phyloP scores from a whole-genome alignment of 2,329 filamentous ascomycete species.

The Nectriaceae sp. region DNA sequence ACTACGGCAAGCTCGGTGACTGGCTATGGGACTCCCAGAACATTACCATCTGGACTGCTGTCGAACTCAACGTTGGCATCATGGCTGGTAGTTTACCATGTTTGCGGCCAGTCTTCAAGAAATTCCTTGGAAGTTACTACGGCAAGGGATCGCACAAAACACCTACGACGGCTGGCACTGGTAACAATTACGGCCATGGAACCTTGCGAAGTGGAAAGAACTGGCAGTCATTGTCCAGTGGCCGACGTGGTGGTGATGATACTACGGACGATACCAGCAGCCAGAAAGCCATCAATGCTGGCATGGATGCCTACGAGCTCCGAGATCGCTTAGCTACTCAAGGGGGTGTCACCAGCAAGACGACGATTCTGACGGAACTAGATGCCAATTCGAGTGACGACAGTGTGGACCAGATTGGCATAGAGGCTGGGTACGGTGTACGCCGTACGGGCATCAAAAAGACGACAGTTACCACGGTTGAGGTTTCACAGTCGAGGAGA shows the following conservation, averaged over 20 bases:
- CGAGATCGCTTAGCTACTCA: slow-evolving; percentile 18
- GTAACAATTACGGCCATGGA: slow-evolving; percentile 21
- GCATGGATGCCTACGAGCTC: slow-evolving; percentile 28
- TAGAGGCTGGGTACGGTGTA: slow-evolving; percentile 2
- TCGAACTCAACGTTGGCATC: slow-evolving; percentile 40
- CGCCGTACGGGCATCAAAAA: slow-evolving; percentile 26
- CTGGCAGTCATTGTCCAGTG: slow-evolving; percentile 25
- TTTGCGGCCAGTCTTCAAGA: slow-evolving; percentile 36
- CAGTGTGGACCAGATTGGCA: slow-evolving; percentile 13
- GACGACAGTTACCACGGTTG: slow-evolving; percentile 30
- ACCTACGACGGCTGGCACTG: slow-evolving; percentile 22
- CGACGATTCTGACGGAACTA: slow-evolving; percentile 21
- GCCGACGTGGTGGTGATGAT: slow-evolving; percentile 16
- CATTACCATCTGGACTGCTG: slow-evolving; percentile 49
- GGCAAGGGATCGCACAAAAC: slow-evolving; percentile 32
- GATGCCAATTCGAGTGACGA: slow-evolving; percentile 29
- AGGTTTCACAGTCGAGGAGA: slow-evolving; percentile 9
- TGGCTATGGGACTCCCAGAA: slow-evolving; percentile 48
- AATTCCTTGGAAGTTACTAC: slow-evolving; percentile 33
- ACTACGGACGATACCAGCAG: slow-evolving; percentile 28
- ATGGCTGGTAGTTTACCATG: slow-evolving; percentile 38
- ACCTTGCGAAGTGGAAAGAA: slow-evolving; percentile 25
- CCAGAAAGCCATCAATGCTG: slow-evolving; percentile 29
- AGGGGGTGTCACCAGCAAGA: slow-evolving; percentile 10
- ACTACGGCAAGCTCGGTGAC: slow-evolving; percentile 42